A percentile compares a stretch with the other conserved stretches of the same genome.
Conservation (phyloP, 2,329 filamentous ascomycete species). For the Zelopaecilomyces penicillatus region DNA sequence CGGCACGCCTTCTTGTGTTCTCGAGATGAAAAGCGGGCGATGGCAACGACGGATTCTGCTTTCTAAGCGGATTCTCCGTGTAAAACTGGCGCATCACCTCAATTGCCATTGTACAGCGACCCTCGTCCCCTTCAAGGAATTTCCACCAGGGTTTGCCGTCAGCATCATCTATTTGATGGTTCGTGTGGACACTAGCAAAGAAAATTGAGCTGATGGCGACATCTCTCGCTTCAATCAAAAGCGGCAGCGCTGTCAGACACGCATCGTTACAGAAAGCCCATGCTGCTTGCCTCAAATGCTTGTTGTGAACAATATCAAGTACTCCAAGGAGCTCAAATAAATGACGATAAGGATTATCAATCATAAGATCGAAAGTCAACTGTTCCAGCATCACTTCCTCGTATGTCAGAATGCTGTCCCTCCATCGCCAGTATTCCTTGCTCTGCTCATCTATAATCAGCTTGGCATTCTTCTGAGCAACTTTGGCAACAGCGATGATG, state of each 20-base stretch:
- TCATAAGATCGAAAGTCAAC: constrained; percentile 86
- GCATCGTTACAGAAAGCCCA: constrained; percentile 95
- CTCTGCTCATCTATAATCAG: constrained; percentile 91
- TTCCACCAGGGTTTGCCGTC: constrained; percentile 83
- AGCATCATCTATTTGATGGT: constrained; percentile 67
- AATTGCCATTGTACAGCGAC: constrained; percentile 63
- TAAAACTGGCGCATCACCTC: constrained; percentile 66
- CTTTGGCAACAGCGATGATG: constrained; percentile 85
- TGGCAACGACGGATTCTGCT: constrained; percentile 44
- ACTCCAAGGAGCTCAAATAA: constrained; percentile 74
- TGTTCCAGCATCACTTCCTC: constrained; percentile 89
- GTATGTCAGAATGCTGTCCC: constrained; percentile 84
- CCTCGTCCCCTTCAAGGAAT: constrained; percentile 60
- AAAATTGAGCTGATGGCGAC: constrained; percentile 83
- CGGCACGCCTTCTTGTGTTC: constrained; percentile 43
- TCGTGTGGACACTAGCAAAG: constrained; percentile 69
- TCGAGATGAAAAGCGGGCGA: constrained; percentile 50
- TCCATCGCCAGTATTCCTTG: constrained; percentile 97
- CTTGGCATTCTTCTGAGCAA: constrained; percentile 88
- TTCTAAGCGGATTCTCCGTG: constrained; percentile 53
- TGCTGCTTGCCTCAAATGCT: constrained; percentile 71
- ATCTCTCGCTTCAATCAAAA: constrained; percentile 69
- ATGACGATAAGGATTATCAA: constrained; percentile 79
- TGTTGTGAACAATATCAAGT: constrained; percentile 69
- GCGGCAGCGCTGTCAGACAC: constrained; percentile 72